Base-by-base conservation (phyloP, 345 rosid genomes). In the Lepidium sativum region DNA sequence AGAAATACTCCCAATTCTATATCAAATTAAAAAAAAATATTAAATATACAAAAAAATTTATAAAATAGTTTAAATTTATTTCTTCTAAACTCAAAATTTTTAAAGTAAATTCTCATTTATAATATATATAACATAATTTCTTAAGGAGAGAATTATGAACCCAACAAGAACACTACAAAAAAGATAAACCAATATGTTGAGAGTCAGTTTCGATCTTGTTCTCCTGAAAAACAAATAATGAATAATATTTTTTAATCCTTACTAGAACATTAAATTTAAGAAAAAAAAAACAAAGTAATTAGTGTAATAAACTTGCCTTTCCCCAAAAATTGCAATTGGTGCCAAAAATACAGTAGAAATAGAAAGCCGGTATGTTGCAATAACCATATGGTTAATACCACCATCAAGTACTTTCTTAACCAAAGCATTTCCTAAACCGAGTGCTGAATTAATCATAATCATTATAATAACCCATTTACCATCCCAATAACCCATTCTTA, bases 131-230 rank as follows among this genome's bases (percentile, higher is more conserved):
- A 3, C 2, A 21, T 21, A 21, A 1, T 21, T 21, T 21, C 25
- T 21, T 21, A 21, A 21, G 16, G 3, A 21, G 15, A 65, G 14
- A 60, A 68, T n/a, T n/a, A n/a, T 74, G 18, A 62, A 84, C 96
- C 96, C 98, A 18, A 82, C 67, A 50, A 88, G 79, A 53, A 82
- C 88, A 68, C 85, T 84, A 71, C 86, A 55, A 79, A 91, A 91
- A 42, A 84, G 80, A 54, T 71, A 84, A 71, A 79, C 80, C 57
- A 78, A 54, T 63, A 86, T 77, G 18, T 75, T 70, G 60, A 71
- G 45, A 3, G 87, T 86, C 60, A 88, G 90, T 77, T 76, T 84
- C 18, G 84, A 79, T 71, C 95, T 80, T 65, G 75, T 80, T 58
- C 53, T 78, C 77, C 96, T 91, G 72, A 78, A 60, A 63, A 51